A percentile compares a stretch with the other conserved stretches of the same genome.
phyloP scores from a whole-genome alignment of 2,329 filamentous ascomycete species.

The Fusarium verticillioides region DNA sequence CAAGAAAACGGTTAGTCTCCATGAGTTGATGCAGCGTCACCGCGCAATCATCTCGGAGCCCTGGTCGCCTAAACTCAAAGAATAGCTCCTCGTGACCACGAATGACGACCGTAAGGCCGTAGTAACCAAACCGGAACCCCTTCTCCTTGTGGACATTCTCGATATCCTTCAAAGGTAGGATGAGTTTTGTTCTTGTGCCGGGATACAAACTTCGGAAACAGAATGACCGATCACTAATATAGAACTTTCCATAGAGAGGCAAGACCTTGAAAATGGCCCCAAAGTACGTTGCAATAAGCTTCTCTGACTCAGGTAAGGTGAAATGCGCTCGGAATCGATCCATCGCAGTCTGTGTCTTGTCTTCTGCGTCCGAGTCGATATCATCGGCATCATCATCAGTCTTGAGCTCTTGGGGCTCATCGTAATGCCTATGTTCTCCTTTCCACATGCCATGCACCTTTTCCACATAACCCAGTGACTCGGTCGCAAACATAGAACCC shows the following conservation, averaged over 20 bases:
- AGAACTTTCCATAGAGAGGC: conserved; percentile 95
- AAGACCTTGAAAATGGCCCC: conserved; percentile 90
- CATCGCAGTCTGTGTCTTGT: conserved; percentile 72
- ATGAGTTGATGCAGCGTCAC: conserved; percentile 82
- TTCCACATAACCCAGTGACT: conserved; percentile 95
- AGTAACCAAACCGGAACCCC: conserved; percentile 91
- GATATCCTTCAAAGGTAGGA: conserved; percentile 89
- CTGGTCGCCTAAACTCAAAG: conserved; percentile 86
- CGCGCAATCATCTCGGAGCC: conserved; percentile 87
- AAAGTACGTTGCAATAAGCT: conserved; percentile 88
- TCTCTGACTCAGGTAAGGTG: conserved; percentile 84
- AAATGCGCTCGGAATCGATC: conserved; percentile 92
- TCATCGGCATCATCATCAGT: conserved; percentile 62
- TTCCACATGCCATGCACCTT: conserved; percentile 98
- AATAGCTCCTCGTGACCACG: conserved; percentile 95
- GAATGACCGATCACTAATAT: conserved; percentile 86
- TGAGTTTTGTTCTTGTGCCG: conserved; percentile 90
- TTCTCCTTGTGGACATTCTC: conserved; percentile 96
- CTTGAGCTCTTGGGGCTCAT: conserved; percentile 65
- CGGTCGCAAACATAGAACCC: conserved; percentile 83
- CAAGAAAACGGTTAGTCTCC: conserved; percentile 76
- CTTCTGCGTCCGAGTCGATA: conserved; percentile 68
- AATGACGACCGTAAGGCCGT: conserved; percentile 91
- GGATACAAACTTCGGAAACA: conserved; percentile 94
- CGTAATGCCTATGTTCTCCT: conserved; percentile 89